A percentile compares a stretch with the other conserved stretches of the same genome.
Evolutionary conservation across 352 stramenopile genomes (phyloP).

Genomic region (Globisporangium middletonii): DNA sequence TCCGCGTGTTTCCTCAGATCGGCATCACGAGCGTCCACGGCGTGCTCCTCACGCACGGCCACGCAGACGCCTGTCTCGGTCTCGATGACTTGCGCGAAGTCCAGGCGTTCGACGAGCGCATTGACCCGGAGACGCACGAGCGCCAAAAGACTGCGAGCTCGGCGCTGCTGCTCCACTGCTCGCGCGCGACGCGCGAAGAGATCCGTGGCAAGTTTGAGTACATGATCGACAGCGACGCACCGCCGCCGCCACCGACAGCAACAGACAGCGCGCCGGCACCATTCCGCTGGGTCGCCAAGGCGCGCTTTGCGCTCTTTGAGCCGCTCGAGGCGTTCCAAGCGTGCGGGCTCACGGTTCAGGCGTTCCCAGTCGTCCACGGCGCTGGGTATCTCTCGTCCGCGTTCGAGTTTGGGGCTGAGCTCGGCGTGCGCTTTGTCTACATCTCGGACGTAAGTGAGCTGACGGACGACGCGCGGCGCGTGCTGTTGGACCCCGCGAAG

Average conservation of each 20-base stretch:
- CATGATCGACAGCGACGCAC: conserved; percentile 45
- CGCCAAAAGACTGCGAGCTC: conserved; percentile 45
- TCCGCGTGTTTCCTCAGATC: conserved; percentile 58
- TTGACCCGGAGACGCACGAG: conserved; percentile 58
- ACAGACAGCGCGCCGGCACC: neutral
- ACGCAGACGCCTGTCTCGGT: conserved; percentile 77
- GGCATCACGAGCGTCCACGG: conserved; percentile 50
- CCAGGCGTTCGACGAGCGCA: conserved; percentile 42
- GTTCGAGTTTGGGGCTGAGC: conserved; percentile 75
- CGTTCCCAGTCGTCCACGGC: conserved; percentile 80
- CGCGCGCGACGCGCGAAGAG: conserved; percentile 39
- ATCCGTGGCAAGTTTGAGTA: conserved; percentile 77
- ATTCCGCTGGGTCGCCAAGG: conserved; percentile 79
- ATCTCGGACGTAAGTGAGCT: conserved; percentile 86
- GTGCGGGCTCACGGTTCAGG: conserved; percentile 39
- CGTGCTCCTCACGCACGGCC: conserved; percentile 80
- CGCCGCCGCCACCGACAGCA: conserved; percentile 1
- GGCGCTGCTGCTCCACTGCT: conserved; percentile 62
- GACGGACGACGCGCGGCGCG: conserved; percentile 41
- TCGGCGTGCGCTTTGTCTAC: conserved; percentile 74
- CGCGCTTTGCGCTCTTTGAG: conserved; percentile 56
- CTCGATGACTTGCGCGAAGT: conserved; percentile 85
- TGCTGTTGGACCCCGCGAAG: conserved; percentile 48
- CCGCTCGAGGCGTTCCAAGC: conserved; percentile 45
- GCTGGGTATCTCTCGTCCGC: conserved; percentile 68